These are phyloP conservation scores for Proliferodiscus dingleyae DNA, from an alignment of 2,329 filamentous ascomycete genomes.

Conservation along the genomic window DNA sequence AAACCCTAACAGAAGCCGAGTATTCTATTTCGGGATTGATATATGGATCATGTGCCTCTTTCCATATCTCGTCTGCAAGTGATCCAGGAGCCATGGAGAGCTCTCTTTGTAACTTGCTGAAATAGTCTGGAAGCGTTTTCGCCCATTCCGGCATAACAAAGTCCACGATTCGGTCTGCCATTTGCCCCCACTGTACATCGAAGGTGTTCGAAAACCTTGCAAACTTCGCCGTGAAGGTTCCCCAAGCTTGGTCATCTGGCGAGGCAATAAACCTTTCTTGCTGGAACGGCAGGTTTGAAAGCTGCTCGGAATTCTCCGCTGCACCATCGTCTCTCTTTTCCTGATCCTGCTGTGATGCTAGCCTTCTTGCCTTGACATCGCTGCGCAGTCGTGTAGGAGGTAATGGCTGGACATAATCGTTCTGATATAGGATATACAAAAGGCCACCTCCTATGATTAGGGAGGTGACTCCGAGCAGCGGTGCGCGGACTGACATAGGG, in stretches of 20 bases:
- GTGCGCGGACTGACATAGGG: constrained; percentile 17
- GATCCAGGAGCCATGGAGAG: constrained; percentile 84
- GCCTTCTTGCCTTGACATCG: constrained; percentile 19
- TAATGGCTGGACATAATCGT: constrained; percentile 29
- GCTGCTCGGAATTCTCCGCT: constrained; percentile 21
- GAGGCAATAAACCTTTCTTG: constrained; percentile 8
- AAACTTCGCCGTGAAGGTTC: constrained; percentile 26
- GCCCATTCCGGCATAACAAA: constrained; percentile 81
- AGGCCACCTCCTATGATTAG: constrained; percentile 22
- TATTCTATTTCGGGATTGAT: constrained; percentile 84
- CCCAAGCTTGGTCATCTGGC: constrained; percentile 29
- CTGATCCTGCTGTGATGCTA: constrained; percentile 12
- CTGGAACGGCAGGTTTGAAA: constrained; percentile 25
- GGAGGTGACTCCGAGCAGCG: constrained; percentile 22
- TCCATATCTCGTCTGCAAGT: constrained; percentile 89
- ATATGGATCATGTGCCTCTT: constrained; percentile 77
- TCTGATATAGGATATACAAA: constrained; percentile 29
- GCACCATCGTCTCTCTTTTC: constrained; percentile 21
- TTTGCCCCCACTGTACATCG: constrained; percentile 49
- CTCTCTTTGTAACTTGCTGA: constrained; percentile 81
- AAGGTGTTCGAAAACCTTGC: constrained; percentile 46
- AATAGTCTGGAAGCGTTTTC: constrained; percentile 66
- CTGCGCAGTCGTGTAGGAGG: constrained; percentile 26
- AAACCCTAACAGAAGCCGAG: constrained; percentile 77
- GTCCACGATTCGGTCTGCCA: constrained; percentile 59